phyloP scores from a whole-genome alignment of 116 monocot genomes.

The Phalaenopsis hybrid region DNA sequence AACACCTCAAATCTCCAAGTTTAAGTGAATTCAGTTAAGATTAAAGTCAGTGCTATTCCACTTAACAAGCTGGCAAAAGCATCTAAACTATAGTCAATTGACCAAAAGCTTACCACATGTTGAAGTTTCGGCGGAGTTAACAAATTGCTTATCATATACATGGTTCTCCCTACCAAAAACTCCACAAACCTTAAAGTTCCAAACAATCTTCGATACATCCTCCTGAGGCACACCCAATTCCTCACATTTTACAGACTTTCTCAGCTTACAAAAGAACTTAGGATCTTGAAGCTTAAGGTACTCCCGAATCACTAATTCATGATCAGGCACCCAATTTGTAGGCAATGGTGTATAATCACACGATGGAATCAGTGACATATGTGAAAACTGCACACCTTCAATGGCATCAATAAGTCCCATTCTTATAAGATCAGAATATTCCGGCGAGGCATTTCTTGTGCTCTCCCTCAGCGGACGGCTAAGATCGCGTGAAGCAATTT shows the following conservation, averaged over 20 bases:
- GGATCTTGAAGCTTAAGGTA: constrained; percentile 63
- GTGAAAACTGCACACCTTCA: constrained; percentile 73
- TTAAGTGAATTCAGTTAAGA: not conserved
- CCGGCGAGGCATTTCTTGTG: constrained; percentile 47
- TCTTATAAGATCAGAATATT: constrained; percentile 73
- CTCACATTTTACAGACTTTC: constrained; percentile 35
- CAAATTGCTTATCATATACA: not conserved
- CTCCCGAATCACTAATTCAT: constrained; percentile 48
- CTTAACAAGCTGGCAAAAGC: not conserved
- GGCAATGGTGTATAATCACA: constrained; percentile 82
- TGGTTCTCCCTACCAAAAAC: constrained; percentile 17
- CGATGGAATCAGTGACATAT: constrained; percentile 64
- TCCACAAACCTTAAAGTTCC: constrained; percentile 57
- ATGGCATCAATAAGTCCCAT: constrained; percentile 87
- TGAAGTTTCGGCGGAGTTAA: not conserved
- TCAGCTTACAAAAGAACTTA: constrained; percentile 46
- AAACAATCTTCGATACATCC: constrained; percentile 51
- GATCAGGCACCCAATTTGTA: constrained; percentile 62
- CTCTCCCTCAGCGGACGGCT: constrained; percentile 53
- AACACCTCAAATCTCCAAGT: not conserved
- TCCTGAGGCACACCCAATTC: constrained; percentile 54
- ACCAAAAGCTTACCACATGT: constrained; percentile 3
- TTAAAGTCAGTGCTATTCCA: not conserved
- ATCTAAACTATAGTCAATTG: not conserved
- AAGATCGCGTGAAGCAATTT: constrained; percentile 57